Conservation (phyloP, 1,139 yeast species). For the Spencermartinsiella ligniputridi region DNA sequence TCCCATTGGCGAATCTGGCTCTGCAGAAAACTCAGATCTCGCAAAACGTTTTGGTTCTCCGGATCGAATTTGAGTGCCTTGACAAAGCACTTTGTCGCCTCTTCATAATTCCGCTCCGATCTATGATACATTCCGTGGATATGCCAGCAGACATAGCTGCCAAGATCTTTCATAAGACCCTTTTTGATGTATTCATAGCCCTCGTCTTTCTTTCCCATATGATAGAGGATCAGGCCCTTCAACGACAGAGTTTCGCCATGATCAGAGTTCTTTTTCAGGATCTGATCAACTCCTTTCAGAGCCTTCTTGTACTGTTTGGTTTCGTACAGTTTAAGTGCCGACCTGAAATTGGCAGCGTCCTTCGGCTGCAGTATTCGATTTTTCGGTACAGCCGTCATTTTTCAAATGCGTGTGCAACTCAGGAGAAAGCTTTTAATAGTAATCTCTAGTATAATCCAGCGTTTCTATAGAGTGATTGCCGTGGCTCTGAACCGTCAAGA, state of each 20-base stretch:
- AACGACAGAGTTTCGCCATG: conserved; percentile 83
- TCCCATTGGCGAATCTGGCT: conserved; percentile 74
- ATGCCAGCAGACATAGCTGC: conserved; percentile 72
- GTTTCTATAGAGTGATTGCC: too few relatives aligned
- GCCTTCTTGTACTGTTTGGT: conserved; percentile 83
- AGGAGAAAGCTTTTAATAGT: too few relatives aligned
- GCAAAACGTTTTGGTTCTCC: conserved; percentile 68
- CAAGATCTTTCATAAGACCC: conserved; percentile 53
- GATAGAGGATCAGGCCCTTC: conserved; percentile 67
- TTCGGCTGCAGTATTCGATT: conserved; percentile 37
- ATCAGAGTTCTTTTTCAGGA: conserved; percentile 68
- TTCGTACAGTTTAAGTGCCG: conserved; percentile 81
- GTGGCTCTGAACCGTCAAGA: too few relatives aligned
- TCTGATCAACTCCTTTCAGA: conserved; percentile 66
- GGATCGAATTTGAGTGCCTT: conserved; percentile 79
- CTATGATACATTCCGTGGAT: conserved; percentile 82
- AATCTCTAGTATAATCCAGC: too few relatives aligned
- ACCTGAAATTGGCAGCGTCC: conserved; percentile 68
- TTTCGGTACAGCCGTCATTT: too few relatives aligned
- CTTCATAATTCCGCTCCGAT: conserved; percentile 60
- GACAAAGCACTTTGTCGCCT: conserved; percentile 76
- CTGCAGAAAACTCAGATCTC: conserved; percentile 79
- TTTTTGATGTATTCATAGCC: conserved; percentile 58
- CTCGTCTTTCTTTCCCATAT: conserved; percentile 52
- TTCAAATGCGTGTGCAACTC: too few relatives aligned